These are phyloP conservation scores for Wickerhamiella azyma DNA, from an alignment of 805 yeast genomes.

Conservation along the genomic window DNA sequence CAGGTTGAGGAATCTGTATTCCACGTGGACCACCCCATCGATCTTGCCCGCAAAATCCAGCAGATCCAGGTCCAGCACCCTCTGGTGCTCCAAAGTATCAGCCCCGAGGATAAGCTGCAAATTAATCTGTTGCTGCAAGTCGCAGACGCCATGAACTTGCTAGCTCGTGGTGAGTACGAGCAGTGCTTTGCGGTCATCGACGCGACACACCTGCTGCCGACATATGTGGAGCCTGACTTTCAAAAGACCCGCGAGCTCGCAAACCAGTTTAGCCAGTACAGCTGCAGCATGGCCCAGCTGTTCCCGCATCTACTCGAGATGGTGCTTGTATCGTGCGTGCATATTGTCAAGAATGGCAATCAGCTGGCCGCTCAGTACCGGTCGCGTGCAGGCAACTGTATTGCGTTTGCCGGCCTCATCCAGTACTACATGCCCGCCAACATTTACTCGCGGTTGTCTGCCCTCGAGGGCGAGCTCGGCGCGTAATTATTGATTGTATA, in stretches of 20 bases:
- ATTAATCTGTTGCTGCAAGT: constrained; percentile 51
- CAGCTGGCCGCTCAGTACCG: constrained; percentile 16
- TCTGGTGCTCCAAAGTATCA: constrained; percentile 43
- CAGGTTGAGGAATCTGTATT: constrained; percentile 7
- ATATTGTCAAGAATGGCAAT: constrained; percentile 26
- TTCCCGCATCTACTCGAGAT: constrained; percentile 69
- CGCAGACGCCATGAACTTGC: constrained; percentile 51
- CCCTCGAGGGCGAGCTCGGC: constrained; percentile 16
- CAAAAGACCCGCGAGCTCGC: constrained; percentile 51
- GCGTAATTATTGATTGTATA: neutral
- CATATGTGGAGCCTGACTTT: constrained; percentile 29
- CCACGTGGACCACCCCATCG: constrained; percentile 21
- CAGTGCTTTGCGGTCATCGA: constrained; percentile 42
- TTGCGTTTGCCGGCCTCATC: constrained; percentile 90
- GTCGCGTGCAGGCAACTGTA: constrained; percentile 57
- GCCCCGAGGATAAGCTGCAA: constrained; percentile 45
- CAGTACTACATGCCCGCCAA: constrained; percentile 78
- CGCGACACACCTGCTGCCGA: constrained; percentile 44
- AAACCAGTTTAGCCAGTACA: constrained; percentile 48
- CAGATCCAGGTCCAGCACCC: constrained; percentile 37
- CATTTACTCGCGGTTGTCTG: constrained; percentile 17
- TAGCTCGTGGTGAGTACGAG: constrained; percentile 44
- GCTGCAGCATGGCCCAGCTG: constrained; percentile 62
- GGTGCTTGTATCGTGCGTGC: constrained; percentile 64
- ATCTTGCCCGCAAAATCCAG: constrained; percentile 28